Evolutionary conservation across 768 basidiomycete genomes (phyloP).

Genomic region (Boletus sp.): DNA sequence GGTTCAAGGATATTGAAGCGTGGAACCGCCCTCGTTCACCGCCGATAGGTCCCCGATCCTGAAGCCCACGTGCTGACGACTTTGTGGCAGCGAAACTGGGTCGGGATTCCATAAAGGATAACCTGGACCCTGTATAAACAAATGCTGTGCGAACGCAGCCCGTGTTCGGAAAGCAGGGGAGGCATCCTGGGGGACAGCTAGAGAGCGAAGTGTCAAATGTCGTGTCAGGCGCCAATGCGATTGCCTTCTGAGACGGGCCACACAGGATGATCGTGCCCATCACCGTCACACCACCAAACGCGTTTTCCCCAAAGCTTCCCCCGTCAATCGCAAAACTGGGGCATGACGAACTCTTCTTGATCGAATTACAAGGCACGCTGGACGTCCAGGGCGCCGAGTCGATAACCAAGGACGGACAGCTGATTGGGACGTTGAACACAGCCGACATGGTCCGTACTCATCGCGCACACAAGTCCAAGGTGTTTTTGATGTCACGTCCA

Average conservation of each 20-base stretch:
- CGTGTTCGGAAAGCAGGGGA: neutral
- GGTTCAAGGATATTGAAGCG: neutral
- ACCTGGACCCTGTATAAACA: too few species aligned
- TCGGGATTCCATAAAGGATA: neutral
- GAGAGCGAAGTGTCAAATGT: too few species aligned
- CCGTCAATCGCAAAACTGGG: slow-evolving; percentile 69
- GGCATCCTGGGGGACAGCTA: too few species aligned
- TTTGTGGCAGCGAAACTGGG: neutral
- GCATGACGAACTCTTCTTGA: slow-evolving; percentile 73
- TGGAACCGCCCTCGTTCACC: neutral
- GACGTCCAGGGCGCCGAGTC: slow-evolving; percentile 57
- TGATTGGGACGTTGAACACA: slow-evolving; percentile 76
- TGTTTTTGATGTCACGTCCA: neutral
- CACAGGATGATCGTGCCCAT: slow-evolving; percentile 66
- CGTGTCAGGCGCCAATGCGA: too few species aligned
- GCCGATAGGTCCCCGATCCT: slow-evolving; percentile 3
- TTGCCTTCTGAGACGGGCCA: too few species aligned
- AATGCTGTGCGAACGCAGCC: neutral
- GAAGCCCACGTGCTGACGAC: neutral
- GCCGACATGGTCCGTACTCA: slow-evolving; percentile 54
- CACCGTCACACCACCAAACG: slow-evolving; percentile 35
- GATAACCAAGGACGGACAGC: slow-evolving; percentile 58
- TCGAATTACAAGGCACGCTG: slow-evolving; percentile 86
- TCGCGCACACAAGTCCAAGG: neutral
- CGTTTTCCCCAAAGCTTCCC: slow-evolving; percentile 47